Conservation (phyloP, 306 rosid species). For the Prinsepia uniflora region DNA sequence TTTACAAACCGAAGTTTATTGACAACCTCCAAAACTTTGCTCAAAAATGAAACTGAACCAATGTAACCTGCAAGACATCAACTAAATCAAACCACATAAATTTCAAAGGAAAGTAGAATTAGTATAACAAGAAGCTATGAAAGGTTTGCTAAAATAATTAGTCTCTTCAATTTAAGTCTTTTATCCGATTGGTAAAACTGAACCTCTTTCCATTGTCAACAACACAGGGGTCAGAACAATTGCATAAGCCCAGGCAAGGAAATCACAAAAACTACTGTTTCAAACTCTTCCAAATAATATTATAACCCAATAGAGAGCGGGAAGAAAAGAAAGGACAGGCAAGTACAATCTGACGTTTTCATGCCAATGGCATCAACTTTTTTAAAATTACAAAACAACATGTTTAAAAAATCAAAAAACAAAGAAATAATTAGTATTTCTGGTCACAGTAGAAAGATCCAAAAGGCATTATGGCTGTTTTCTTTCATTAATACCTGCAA, state of each 20-base stretch:
- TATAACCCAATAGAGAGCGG: not conserved
- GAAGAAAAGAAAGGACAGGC: not conserved
- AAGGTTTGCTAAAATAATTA: not conserved
- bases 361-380: not conserved
- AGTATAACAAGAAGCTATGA: not conserved
- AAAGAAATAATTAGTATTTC: not conserved
- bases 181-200: not conserved
- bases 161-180: not conserved
- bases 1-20: conserved; percentile 62
- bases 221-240: conserved; percentile 1
- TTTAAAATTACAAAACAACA: not conserved
- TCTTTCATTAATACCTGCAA: not conserved
- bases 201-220: not conserved
- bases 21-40: conserved; percentile 67
- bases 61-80: conserved; percentile 60
- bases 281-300: not conserved
- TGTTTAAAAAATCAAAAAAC: not conserved
- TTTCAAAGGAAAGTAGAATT: not conserved
- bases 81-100: conserved; percentile 13
- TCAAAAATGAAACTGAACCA: conserved; percentile 73
- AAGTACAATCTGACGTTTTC: not conserved
- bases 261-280: not conserved
- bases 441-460: not conserved
- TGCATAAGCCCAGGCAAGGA: not conserved
- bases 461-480: not conserved